A percentile compares a stretch with the other conserved stretches of the same genome.
Evolutionary conservation across 176 grass and related monocot species (phyloP).

Genomic region (Bonia amplexicaulis): DNA sequence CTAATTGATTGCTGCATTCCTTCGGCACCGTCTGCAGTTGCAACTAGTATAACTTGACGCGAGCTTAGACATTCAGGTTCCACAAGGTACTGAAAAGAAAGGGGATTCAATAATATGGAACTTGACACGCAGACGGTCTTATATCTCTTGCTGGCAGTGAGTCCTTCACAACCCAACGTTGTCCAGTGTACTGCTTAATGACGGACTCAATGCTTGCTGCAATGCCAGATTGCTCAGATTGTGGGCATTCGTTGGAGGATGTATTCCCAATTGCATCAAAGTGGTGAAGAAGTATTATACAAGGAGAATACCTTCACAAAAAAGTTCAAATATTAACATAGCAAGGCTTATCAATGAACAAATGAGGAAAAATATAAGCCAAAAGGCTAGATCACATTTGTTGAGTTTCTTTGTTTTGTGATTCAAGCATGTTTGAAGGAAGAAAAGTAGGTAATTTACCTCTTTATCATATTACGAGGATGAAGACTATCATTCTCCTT

Average conservation of each 20-base stretch:
- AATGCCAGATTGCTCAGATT: slow-evolving; percentile 73
- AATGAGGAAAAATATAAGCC: background rate
- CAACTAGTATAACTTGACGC: slow-evolving; percentile 71
- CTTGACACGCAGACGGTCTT: background rate
- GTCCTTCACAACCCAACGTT: slow-evolving; percentile 43
- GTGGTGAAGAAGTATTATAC: slow-evolving; percentile 79
- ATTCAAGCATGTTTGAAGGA: background rate
- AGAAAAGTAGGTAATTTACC: slow-evolving; percentile 36
- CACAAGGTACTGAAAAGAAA: slow-evolving; percentile 59
- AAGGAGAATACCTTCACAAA: slow-evolving; percentile 83
- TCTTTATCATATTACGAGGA: slow-evolving; percentile 55
- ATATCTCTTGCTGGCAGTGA: slow-evolving; percentile 29
- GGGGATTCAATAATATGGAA: slow-evolving; percentile 5
- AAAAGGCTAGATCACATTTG: background rate
- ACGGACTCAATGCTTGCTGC: slow-evolving; percentile 67
- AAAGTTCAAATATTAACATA: slow-evolving; percentile 28
- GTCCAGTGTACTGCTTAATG: slow-evolving; percentile 72
- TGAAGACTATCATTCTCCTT: slow-evolving; percentile 33
- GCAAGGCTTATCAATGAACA: background rate
- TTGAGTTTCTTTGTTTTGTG: background rate
- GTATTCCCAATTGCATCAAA: slow-evolving; percentile 73
- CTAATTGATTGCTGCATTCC: slow-evolving; percentile 73
- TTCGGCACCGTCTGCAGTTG: slow-evolving; percentile 75
- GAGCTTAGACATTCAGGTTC: slow-evolving; percentile 60
- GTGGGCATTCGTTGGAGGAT: slow-evolving; percentile 70